A percentile compares a stretch with the other conserved stretches of the same genome.
These are phyloP conservation scores for Bolboschoenoplectus hybrid DNA, from an alignment of 202 grass and related monocot genomes.

Conservation along the genomic window DNA sequence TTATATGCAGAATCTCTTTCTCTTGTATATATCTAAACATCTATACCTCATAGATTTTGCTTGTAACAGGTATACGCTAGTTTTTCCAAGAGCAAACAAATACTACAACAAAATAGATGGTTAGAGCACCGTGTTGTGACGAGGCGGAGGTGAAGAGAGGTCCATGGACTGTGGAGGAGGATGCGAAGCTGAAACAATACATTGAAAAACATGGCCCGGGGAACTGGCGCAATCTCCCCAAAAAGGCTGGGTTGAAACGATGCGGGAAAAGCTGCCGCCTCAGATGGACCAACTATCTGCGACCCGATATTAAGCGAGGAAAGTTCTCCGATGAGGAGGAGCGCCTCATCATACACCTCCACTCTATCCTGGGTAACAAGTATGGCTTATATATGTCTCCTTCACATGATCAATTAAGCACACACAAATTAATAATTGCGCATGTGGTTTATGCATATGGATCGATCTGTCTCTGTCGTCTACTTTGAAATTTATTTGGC, in stretches of 20 bases:
- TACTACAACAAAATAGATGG: constrained; percentile 48
- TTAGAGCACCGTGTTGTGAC: constrained; percentile 81
- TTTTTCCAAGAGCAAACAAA: not conserved
- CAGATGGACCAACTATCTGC: constrained; percentile 34
- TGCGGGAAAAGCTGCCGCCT: constrained; percentile 36
- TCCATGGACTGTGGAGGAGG: constrained; percentile 88
- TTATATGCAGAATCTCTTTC: not conserved
- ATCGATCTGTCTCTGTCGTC: not conserved
- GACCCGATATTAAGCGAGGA: constrained; percentile 41
- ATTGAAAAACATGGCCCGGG: constrained; percentile 64
- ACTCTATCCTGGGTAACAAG: constrained; percentile 52
- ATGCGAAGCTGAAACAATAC: constrained; percentile 61
- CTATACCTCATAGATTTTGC: not conserved
- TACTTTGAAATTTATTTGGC: not conserved
- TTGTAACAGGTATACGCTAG: no score
- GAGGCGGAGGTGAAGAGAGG: constrained; percentile 76
- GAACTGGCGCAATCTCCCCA: constrained; percentile 80
- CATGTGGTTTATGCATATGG: not conserved
- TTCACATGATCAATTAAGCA: constrained; percentile 28
- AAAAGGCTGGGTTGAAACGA: constrained; percentile 59
- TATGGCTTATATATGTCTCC: not conserved
- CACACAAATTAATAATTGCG: not conserved
- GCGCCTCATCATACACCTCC: constrained; percentile 43
- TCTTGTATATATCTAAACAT: not conserved
- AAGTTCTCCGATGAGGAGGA: constrained; percentile 47